Evolutionary conservation across 2,329 filamentous ascomycete genomes (phyloP), one percentile per base, ranked within the genome.

Genomic region (Cryphonectria radicalis): DNA sequence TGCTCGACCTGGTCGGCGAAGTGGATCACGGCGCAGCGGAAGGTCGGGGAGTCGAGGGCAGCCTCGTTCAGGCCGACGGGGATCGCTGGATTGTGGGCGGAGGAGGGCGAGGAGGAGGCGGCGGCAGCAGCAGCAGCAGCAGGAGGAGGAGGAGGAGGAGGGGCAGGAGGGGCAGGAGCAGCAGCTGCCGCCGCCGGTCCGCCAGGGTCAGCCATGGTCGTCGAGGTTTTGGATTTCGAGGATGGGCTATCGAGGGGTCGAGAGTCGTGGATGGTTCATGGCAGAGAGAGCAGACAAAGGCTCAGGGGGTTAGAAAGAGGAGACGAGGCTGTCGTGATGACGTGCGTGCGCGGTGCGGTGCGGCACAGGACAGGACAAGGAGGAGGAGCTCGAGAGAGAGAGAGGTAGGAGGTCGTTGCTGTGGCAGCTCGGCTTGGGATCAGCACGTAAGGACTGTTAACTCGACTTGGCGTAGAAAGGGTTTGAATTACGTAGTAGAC

Each of bases 61-160:
- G 96, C 96, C 87, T 99, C 96, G 83, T 95, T 96, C 76, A 98
- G 88, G 73, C 91, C 91, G 50, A 98, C 95, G 62, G 96, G 94
- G 71, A 89, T 85, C 43, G 84, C 82, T 50, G 85, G 82, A 10
- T 43, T 63, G 46, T 6, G 60, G 14, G 67, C 25, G 43, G 57
- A 25, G 4, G 42, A n/a, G 19, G 35, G n/a, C 25, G 55, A 14
- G 55, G 69, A 42, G 53, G 46, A 14, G 67, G 64, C 32, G 35
- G 62, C 43, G 13, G 25, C 57, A 65, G 46, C 60, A 43, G 60
- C 35, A 63, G 71, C 68, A 37, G 68, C 22, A 17, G 25, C 40
- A 63, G 46, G 55, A 46, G 53, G 43, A 63, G 53, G n/a, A 46
- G 25, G 68, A 25, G 37, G 67, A 70, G 60, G 66, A 40, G 53